These are phyloP conservation scores for Clavispora vitiphila DNA, from an alignment of 805 yeast species.

Conservation along the genomic window DNA sequence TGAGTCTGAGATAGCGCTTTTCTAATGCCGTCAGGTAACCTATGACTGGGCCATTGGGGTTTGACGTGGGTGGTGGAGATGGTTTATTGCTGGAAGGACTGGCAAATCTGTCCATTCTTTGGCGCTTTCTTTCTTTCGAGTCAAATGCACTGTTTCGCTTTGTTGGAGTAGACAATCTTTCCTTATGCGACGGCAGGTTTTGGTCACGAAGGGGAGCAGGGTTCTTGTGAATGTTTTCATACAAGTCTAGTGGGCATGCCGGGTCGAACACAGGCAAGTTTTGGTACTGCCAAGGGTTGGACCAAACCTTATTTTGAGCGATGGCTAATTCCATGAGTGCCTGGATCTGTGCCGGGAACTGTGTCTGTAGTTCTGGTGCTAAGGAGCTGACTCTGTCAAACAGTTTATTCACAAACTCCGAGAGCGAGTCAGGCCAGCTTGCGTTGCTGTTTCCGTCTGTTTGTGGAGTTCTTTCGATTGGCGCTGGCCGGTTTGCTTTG, in stretches of 20 bases:
- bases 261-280: constrained; percentile 41
- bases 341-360: constrained; percentile 48
- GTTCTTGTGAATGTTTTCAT: constrained; percentile 7
- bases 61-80: constrained; percentile 2
- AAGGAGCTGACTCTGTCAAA: constrained; percentile 37
- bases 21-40: constrained; percentile 69
- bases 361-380: constrained; percentile 27
- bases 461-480: neutral
- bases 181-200: neutral
- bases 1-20: constrained; percentile 74
- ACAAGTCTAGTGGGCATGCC: constrained; percentile 5
- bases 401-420: constrained; percentile 44
- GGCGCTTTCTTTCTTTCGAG: constrained; percentile 32
- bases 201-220: neutral
- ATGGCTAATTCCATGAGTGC: constrained; percentile 46
- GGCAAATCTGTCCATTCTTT: constrained; percentile 47
- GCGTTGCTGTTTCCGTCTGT: neutral
- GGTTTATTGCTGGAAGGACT: constrained; percentile 1
- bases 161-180: neutral
- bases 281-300: constrained; percentile 52
- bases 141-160: constrained; percentile 11
- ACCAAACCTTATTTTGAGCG: constrained; percentile 36
- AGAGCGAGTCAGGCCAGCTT: constrained; percentile 53
- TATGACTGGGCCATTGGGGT: constrained; percentile 29
- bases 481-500: neutral